Base-by-base conservation (phyloP, 331 rosid genomes). In the Spiraea crenata region DNA sequence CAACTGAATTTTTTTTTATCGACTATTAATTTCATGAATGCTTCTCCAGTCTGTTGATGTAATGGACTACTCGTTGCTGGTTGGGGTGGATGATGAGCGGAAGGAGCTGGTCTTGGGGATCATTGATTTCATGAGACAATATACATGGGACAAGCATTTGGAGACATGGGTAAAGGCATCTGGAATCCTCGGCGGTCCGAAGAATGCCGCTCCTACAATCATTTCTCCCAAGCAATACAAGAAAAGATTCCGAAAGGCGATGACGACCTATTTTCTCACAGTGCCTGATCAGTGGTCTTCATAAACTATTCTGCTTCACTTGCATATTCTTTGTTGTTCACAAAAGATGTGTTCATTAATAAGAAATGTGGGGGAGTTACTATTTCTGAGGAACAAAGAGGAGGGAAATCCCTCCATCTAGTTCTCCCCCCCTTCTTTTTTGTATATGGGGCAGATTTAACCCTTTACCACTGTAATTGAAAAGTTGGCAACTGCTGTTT, bases 101-200 rank as follows among this genome's bases (percentile, higher is more conserved):
- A 88, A 92, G 63, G 99, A 95, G 78, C 82, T 95, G 69, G 99
- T 95, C 38, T 41, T 95, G 64, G 99, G 99, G 20, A 95, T 95
- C 59, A 95, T 95, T 56, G 99, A 95, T 82, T 95, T 76, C 84
- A 89, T 95, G 98, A 91, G 99, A 73, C 99, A 95, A 17, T 95
- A 95, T 84, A 95, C 99, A 1, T 95, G 99, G 99, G 99, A 95
- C 92, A 95, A 95, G 82, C 99, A 95, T 79, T 83, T 95, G 73
- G 99, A 95, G 77, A 92, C 99, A 40, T 92, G 96, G 99, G 99
- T 92, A 5, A 95, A 95, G 80, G 87, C 96, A 6, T 78, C 96
- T 19, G 99, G 99, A 37, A 91, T 95, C 58, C 92, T 95, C 38
- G 99, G 99, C 5, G 99, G 99, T 73, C 87, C 81, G 1, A 95